phyloP scores from a whole-genome alignment of 345 rosid genomes.

The Excoecaria agallocha region DNA sequence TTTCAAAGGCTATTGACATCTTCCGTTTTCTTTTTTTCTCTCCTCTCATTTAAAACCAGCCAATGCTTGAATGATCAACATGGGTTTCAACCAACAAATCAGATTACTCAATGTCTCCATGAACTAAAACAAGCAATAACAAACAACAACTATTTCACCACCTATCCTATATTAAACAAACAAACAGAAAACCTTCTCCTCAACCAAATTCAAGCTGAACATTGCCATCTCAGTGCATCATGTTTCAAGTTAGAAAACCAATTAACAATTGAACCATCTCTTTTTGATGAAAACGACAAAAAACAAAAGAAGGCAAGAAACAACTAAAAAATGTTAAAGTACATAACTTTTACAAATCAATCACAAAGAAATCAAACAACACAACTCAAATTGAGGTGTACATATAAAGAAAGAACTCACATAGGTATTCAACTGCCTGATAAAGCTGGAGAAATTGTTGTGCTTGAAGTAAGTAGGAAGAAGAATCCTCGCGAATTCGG shows the following conservation, averaged over 20 bases:
- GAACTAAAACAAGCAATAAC: too few species aligned
- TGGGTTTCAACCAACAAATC: too few species aligned
- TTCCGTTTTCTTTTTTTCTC: background rate
- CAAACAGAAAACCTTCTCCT: background rate
- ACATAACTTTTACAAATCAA: background rate
- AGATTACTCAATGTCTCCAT: too few species aligned
- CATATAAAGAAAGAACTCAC: conserved; percentile 41
- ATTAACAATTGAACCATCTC: background rate
- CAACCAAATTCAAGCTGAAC: background rate
- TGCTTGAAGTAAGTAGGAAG: conserved; percentile 93
- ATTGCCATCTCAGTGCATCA: background rate
- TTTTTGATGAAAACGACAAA: background rate
- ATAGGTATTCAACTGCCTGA: conserved; percentile 91
- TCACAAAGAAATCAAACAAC: background rate
- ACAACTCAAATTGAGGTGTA: background rate
- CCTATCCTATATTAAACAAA: background rate
- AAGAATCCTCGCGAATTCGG: conserved; percentile 72
- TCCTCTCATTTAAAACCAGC: too few species aligned
- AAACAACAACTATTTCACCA: background rate
- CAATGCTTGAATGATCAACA: too few species aligned
- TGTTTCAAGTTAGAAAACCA: background rate
- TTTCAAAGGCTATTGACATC: background rate
- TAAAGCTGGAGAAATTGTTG: conserved; percentile 90
- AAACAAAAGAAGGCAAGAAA: background rate
- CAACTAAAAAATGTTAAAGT: background rate